Evolutionary conservation across 2,329 filamentous ascomycete genomes (phyloP), one percentile per base, ranked within the genome.

Genomic region (Emydomyces testavorans): DNA sequence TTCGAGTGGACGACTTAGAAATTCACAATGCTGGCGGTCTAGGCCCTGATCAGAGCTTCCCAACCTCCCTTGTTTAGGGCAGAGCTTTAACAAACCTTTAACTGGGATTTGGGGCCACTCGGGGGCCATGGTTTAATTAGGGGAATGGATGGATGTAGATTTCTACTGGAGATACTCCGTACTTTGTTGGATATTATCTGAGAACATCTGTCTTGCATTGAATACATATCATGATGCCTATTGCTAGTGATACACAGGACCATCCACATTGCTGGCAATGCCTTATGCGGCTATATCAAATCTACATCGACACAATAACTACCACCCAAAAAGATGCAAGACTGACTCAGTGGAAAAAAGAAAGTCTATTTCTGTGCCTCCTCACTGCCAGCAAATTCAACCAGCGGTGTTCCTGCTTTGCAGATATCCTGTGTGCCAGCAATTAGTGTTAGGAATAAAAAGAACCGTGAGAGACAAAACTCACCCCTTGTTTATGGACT

Each of bases 401-500:
- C 83, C 39, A 88, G 67, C 5, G 84, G 75, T 3, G 82, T 86
- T 5, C 83, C 83, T 4, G 82, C 82, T 62, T 85, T 85, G 65
- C 83, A 87, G 57, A 86, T 83, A 57, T 87, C 83, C 79, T 84
- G 55, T 35, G 24, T 42, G 23, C 23, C 37, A 37, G 7, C n/a
- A 6, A 35, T 48, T 18, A 44, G 37, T 15, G 32, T 36, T 49
- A 21, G 55, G 28, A n/a, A 16, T 28, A 20, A 21, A 38, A 47
- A 29, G 24, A 36, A 37, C 24, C 40, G 46, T 15, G 31, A 24
- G 44, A 47, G 28, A 42, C 39, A 24, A 28, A 38, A 68, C 80
- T 72, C 72, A 85, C 82, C 50, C 85, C 85, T 68, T 82, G 77
- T 59, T 80, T 79, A 60, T 88, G 83, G 32, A 83, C 82, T 49